These are phyloP conservation scores for Entophlyctis luteolus DNA, from an alignment of 192 early-diverging fungal species.

Conservation along the genomic window DNA sequence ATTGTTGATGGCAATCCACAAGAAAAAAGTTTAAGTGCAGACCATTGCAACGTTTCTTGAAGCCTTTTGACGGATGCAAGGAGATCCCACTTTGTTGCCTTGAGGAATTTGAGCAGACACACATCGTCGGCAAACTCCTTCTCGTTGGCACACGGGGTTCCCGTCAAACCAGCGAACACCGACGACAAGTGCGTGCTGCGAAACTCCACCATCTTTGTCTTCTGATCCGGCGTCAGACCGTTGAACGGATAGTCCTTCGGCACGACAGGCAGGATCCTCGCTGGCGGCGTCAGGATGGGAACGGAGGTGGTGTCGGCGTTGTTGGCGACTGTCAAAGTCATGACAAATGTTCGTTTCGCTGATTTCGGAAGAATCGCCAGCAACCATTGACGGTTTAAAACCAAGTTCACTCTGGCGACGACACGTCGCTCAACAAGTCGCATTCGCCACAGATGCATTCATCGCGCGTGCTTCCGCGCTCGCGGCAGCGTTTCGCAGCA, in stretches of 20 bases:
- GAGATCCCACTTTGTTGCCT: slow-evolving; percentile 68
- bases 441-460: slow-evolving; percentile 29
- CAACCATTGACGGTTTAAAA: too few relatives aligned
- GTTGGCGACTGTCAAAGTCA: too few relatives aligned
- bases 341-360: too few relatives aligned
- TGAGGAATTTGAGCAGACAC: slow-evolving; percentile 67
- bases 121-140: slow-evolving; percentile 35
- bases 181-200: not conserved
- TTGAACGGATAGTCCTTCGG: slow-evolving; percentile 3
- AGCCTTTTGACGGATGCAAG: slow-evolving; percentile 52
- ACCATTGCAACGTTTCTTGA: slow-evolving; percentile 73
- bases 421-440: slow-evolving; percentile 13
- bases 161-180: not conserved
- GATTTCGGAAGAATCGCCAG: too few relatives aligned
- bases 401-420: not conserved
- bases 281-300: not conserved
- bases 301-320: not conserved
- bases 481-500: slow-evolving; percentile 14
- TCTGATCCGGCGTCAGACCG: not conserved
- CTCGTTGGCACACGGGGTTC: slow-evolving; percentile 17
- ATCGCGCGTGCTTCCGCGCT: not conserved
- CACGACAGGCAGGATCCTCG: not conserved
- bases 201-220: not conserved
- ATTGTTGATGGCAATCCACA: too few relatives aligned
- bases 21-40: too few relatives aligned